Conservation (phyloP, 257 asterid species). For the Oldenlandia corymbosa region DNA sequence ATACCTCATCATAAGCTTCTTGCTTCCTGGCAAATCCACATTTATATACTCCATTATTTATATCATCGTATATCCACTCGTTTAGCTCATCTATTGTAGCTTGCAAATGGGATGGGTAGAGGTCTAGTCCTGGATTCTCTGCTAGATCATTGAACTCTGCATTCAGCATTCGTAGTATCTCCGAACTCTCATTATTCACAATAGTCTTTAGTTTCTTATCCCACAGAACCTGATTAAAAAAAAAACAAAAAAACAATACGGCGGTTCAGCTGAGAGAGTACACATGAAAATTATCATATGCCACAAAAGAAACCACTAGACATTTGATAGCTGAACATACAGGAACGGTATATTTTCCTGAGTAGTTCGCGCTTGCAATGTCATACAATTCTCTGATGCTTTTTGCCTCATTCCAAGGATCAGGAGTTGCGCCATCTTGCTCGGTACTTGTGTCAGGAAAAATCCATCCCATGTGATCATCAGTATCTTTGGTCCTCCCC, state of each 20-base stretch:
- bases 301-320: constrained; percentile 3
- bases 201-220: constrained; percentile 79
- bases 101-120: constrained; percentile 77
- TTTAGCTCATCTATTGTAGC: constrained; percentile 57
- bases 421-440: constrained; percentile 79
- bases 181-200: constrained; percentile 84
- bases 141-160: constrained; percentile 81
- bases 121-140: constrained; percentile 62
- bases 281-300: background rate
- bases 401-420: constrained; percentile 62
- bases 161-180: constrained; percentile 83
- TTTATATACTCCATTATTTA: constrained; percentile 80
- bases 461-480: constrained; percentile 94
- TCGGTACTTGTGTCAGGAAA: constrained; percentile 60
- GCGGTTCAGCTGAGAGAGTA: constrained; percentile 4
- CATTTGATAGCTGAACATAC: constrained; percentile 28
- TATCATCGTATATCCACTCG: constrained; percentile 65
- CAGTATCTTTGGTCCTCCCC: constrained; percentile 84
- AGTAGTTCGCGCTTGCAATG: constrained; percentile 70
- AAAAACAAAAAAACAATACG: background rate
- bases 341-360: constrained; percentile 85
- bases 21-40: constrained; percentile 93
- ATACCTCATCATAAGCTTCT: constrained; percentile 79
- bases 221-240: constrained; percentile 76
- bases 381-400: constrained; percentile 72